Evolutionary conservation across 106 monocot species (phyloP), one percentile per base, ranked within the genome.

Genomic region (Allium cepa): DNA sequence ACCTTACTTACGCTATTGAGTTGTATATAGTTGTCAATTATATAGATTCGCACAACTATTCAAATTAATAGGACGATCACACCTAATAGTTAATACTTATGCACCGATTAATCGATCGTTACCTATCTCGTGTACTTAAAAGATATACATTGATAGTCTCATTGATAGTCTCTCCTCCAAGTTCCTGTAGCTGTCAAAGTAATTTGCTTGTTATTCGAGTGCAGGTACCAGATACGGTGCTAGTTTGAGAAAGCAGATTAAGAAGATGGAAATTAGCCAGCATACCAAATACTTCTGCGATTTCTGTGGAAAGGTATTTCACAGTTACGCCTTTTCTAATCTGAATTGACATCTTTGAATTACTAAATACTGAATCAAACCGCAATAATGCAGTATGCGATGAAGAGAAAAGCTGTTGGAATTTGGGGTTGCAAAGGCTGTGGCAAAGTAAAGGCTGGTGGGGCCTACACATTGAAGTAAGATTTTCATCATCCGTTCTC

Each of bases 211-310:
- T 36, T 49, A 3, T 59, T 59, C 3, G 1, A 55, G 15, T 55
- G 15, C 53, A 55, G 85, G 85, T 58, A 85, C 85, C 69, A 63
- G 85, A 11, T 86, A 81, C 71, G 85, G 85, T 86, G 85, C 85
- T 36, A 86, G 86, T 77, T 74, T 86, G 76, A 66, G 86, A 65
- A 86, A 86, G 73, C 86, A 86, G 71, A 86, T 86, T 17, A 85
- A 85, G 76, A 85, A 85, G 49, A 85, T 85, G 86, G 86, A 86
- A 27, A 82, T 82, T 18, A 79, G 79, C 69, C 85, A 86, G 26
- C 85, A 86, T 68, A 81, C 85, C 51, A 86, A 82, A 69, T 86
- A 86, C 59, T 86, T 85, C 78, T 86, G 85, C 22, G 85, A 86
- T 46, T 86, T 86, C 26, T 86, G 85, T 67, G 85, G 85, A 10